Base-by-base conservation (phyloP, 192 early-diverging fungal species). In the Obelidium mucronatum region DNA sequence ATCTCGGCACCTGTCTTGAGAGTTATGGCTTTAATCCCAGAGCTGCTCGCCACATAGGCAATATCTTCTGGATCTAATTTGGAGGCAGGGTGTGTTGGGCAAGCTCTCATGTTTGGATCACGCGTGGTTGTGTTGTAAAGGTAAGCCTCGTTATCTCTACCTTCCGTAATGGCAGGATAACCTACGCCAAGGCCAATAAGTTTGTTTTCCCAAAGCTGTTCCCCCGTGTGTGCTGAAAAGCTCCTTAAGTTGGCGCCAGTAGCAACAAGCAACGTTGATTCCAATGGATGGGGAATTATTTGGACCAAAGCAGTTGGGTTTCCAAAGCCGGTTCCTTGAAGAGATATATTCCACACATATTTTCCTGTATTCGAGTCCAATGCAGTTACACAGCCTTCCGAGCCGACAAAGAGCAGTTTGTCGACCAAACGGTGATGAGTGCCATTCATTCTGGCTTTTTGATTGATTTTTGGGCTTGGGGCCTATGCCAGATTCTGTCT, bases 211-310 rank as follows among this genome's bases (percentile, higher is more conserved):
- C 35, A 66, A 3, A 37, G 33, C 19, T 5, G 28, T 5, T 8
- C 22, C 19, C 53, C 53, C 26, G 26, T 71, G 42, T 40, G 24
- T 11, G 52, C 53, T 0, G 22, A 59, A 51, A 71, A 31, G 68
- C 42, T 28, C 24, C 68, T n/a, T 40, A 52, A 51, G 42, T 71
- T 71, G 53, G 17, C 68, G 26, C 64, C 64, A 17, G 64, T 37
- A 28, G 59, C 26, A 33, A 60, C 59, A 28, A 66, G 64, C 33
- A 66, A 37, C 8, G 28, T 30, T 28, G 11, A 11, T 4, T 36
- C 22, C 11, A 22, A 22, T 19, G 33, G 37, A 37, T 37, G 15
- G 4, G 64, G 33, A 24, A 37, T 19, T 6, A 66, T 11, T 17
- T n/a, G 11, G 19, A 37, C 35, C n/a, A n/a, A n/a, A n/a, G n/a